These are phyloP conservation scores for Extremus antarcticus DNA, from an alignment of 495 filamentous ascomycete genomes.

Conservation along the genomic window DNA sequence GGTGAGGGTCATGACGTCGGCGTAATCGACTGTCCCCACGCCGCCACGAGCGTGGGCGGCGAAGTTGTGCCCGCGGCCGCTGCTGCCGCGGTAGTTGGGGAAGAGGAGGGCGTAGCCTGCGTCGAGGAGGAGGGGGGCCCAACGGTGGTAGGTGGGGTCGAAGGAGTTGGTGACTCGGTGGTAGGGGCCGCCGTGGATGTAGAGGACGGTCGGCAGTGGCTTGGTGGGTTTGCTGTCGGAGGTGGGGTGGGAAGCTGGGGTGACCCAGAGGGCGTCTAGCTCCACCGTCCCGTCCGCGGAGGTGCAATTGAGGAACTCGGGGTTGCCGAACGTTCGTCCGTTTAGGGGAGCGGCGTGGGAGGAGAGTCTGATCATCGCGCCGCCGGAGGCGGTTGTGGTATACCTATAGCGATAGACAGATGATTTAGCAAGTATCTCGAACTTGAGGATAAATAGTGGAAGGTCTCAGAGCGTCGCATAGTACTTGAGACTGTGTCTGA, in stretches of 20 bases:
- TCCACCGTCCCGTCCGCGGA: slow-evolving; percentile 3
- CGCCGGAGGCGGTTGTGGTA: slow-evolving; percentile 10
- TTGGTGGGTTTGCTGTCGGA: neutral
- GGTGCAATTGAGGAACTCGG: slow-evolving; percentile 3
- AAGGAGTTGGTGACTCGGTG: slow-evolving; percentile 24
- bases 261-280: slow-evolving; percentile 5
- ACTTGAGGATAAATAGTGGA: no score
- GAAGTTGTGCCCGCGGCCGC: slow-evolving; percentile 25
- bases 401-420: no score
- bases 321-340: neutral
- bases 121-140: slow-evolving; percentile 23
- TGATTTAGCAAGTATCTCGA: no score
- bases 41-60: slow-evolving; percentile 20
- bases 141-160: slow-evolving; percentile 21
- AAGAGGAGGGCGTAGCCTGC: slow-evolving; percentile 27
- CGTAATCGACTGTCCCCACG: slow-evolving; percentile 24
- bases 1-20: slow-evolving; percentile 26
- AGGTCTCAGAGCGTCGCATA: no score
- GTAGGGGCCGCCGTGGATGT: slow-evolving; percentile 30
- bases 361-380: slow-evolving; percentile 10
- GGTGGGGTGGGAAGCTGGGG: neutral
- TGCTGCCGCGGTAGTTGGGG: slow-evolving; percentile 29
- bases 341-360: slow-evolving; percentile 1
- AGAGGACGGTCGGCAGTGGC: slow-evolving; percentile 26
- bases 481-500: no score